These are phyloP conservation scores for Brettanomyces naardenensis DNA, from an alignment of 805 yeast species.

Conservation along the genomic window DNA sequence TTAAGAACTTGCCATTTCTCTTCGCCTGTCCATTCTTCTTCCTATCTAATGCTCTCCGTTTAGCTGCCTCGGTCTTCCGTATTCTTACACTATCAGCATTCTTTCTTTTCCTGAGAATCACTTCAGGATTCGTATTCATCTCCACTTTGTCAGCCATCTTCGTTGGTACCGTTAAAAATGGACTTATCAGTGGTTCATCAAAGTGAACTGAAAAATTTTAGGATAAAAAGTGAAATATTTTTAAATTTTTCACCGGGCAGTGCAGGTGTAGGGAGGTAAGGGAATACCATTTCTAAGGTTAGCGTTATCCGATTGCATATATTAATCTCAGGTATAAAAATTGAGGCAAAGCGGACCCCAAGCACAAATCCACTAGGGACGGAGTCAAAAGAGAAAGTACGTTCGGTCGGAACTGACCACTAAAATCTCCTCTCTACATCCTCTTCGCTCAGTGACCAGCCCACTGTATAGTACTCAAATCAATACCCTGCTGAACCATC, in stretches of 20 bases:
- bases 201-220: background rate
- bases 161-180: background rate
- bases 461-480: slow-evolving; percentile 91
- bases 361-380: too few species aligned
- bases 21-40: slow-evolving; percentile 35
- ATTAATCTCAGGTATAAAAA: too few species aligned
- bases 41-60: slow-evolving; percentile 38
- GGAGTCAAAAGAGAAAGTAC: too few species aligned
- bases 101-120: slow-evolving; percentile 71
- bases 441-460: slow-evolving; percentile 88
- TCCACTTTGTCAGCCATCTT: background rate
- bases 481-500: slow-evolving; percentile 98
- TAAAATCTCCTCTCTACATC: too few species aligned
- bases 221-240: background rate
- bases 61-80: slow-evolving; percentile 63
- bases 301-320: too few species aligned
- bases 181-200: background rate
- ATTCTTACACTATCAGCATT: slow-evolving; percentile 65
- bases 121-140: slow-evolving; percentile 56
- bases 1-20: slow-evolving; percentile 47
- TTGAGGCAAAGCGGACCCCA: too few species aligned
- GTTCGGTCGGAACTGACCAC: too few species aligned
- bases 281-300: too few species aligned
- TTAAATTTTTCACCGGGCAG: too few species aligned
- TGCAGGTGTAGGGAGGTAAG: too few species aligned